Base-by-base conservation (phyloP, 345 rosid species). In the Populus davidiana region DNA sequence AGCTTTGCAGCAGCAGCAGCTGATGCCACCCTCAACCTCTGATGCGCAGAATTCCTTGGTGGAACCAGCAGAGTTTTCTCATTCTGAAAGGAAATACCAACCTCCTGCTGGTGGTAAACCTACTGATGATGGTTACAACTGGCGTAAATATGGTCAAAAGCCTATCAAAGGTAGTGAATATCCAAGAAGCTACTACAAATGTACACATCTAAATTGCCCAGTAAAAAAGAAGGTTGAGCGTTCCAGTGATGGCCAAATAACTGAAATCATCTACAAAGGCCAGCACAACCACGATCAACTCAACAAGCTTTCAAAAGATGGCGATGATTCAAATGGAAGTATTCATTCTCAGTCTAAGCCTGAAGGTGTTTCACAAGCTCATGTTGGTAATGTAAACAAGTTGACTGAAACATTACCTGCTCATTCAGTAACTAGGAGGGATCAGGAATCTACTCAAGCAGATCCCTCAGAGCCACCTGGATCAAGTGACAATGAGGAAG, bases 121-220 rank as follows among this genome's bases (percentile, higher is more conserved):
- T 27, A 89, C 90, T 66, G 91, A 92, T 83, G 99, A 93, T 80
- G 98, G 98, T 59, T 96, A 92, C 77, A 93, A 93, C 80, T 96
- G 99, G 99, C 89, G 96, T 73, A 93, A 96, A 80, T 93, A 91
- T 76, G 96, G 99, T 72, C 98, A 96, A 86, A 96, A 93, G 87
- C 98, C 96, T 35, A 94, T 93, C 41, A 93, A 96, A 86, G 96
- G 98, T 73, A 90, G 94, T 71, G 97, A 91, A 82, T 93, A 85
- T 86, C 98, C 99, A 8, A 83, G 99, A 84, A 96, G 99, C 87
- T 93, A 96, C 87, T 96, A 96, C 84, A 96, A 91, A 79, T 96
- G 99, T 74, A 96, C 97, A 13, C 86, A 92, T 82, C 83, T 59
- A 61, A 88, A 83, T 65, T 96, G 99, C 83, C 91, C 92, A 0